phyloP scores from a whole-genome alignment of 2,329 filamentous ascomycete species.

The Decorospora gaudefroyi region DNA sequence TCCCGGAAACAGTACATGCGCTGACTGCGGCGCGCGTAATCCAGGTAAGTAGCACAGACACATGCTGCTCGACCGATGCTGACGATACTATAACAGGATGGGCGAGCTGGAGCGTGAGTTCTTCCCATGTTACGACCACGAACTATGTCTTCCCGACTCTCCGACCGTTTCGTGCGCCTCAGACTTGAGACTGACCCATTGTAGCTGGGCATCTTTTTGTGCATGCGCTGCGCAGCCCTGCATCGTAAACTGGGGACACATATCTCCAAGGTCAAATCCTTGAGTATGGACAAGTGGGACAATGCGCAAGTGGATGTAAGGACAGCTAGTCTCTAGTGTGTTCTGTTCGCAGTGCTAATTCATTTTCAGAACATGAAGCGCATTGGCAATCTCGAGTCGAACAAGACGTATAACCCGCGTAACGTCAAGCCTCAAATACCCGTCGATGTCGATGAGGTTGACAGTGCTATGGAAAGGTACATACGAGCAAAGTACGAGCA shows the following conservation, averaged over 20 bases:
- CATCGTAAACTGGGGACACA: conserved; percentile 97
- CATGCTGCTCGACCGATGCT: conserved; percentile 24
- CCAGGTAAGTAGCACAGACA: conserved; percentile 67
- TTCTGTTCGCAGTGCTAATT: conserved; percentile 17
- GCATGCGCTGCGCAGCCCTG: conserved; percentile 93
- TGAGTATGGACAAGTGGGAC: conserved; percentile 98
- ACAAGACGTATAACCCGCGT: conserved; percentile 85
- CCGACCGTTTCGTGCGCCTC: neutral
- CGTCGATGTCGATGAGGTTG: conserved; percentile 87
- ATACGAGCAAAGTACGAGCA: conserved; percentile 93
- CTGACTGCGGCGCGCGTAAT: conserved; percentile 88
- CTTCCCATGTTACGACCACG: neutral
- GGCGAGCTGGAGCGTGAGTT: conserved; percentile 91
- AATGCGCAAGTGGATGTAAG: conserved; percentile 93
- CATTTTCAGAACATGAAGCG: conserved; percentile 82
- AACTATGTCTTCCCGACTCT: neutral
- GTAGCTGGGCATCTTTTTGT: conserved; percentile 91
- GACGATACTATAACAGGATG: conserved; percentile 65
- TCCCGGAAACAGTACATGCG: conserved; percentile 89
- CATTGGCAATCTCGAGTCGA: conserved; percentile 82
- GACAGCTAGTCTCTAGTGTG: conserved; percentile 11
- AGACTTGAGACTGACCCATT: conserved; percentile 21
- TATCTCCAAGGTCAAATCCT: conserved; percentile 96
- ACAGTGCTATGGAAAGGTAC: conserved; percentile 92
- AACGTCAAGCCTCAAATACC: conserved; percentile 83